Evolutionary conservation across 1,139 yeast genomes (phyloP).

Genomic region (Kurtzmaniella quercitrusa): DNA sequence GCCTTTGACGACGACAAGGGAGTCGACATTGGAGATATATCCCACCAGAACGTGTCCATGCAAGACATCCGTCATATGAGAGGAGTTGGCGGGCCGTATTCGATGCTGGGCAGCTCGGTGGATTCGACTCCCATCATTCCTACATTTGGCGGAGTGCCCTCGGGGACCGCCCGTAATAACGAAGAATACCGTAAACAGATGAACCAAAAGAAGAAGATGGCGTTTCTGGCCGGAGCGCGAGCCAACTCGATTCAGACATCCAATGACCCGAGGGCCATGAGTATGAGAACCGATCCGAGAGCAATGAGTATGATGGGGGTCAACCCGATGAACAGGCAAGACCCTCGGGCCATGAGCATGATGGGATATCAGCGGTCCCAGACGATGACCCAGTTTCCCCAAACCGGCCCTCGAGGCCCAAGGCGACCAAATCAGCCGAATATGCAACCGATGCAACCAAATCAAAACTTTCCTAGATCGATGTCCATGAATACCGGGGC

Average conservation of each 20-base stretch:
- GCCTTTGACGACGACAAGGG: slow-evolving; percentile 53
- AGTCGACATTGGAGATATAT: slow-evolving; percentile 39
- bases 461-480: slow-evolving; percentile 2
- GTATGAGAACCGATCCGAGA: slow-evolving; percentile 19
- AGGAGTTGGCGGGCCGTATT: slow-evolving; percentile 57
- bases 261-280: slow-evolving; percentile 59
- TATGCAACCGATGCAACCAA: slow-evolving; percentile 3
- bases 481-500: slow-evolving; percentile 1
- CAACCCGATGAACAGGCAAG: slow-evolving; percentile 11
- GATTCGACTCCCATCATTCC: slow-evolving; percentile 77
- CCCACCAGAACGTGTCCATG: slow-evolving; percentile 47
- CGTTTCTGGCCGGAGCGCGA: slow-evolving; percentile 44
- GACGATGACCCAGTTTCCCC: neutral
- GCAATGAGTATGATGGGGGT: slow-evolving; percentile 22
- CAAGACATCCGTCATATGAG: slow-evolving; percentile 60
- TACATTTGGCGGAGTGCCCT: slow-evolving; percentile 43
- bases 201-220: slow-evolving; percentile 63
- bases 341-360: slow-evolving; percentile 14
- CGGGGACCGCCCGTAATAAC: slow-evolving; percentile 31
- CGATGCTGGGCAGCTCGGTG: slow-evolving; percentile 32
- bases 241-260: slow-evolving; percentile 45
- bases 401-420: slow-evolving; percentile 4
- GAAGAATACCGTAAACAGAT: slow-evolving; percentile 64
- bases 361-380: slow-evolving; percentile 7
- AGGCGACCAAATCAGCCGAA: slow-evolving; percentile 7